Conservation (phyloP, 2,329 filamentous ascomycete species). For the Colletotrichum somersetense region DNA sequence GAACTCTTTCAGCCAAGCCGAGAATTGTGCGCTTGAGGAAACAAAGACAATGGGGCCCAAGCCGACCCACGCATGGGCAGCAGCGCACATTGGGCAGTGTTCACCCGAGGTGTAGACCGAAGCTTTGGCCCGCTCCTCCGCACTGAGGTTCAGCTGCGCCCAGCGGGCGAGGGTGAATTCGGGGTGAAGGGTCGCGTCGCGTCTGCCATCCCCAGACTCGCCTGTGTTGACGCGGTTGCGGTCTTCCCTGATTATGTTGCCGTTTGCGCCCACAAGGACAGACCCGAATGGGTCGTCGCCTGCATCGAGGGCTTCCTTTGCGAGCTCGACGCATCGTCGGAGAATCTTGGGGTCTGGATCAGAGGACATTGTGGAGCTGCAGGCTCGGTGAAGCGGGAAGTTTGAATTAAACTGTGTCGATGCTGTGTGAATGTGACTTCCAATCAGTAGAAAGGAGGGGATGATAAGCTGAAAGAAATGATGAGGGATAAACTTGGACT, state of each 20-base stretch:
- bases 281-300: conserved; percentile 55
- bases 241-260: conserved; percentile 49
- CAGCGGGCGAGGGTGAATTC: conserved; percentile 54
- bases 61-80: conserved; percentile 52
- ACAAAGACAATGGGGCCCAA: conserved; percentile 53
- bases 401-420: no score
- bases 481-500: conserved; percentile 9
- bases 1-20: conserved; percentile 48
- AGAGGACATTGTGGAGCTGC: conserved; percentile 33
- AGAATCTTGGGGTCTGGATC: conserved; percentile 36
- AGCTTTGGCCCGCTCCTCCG: conserved; percentile 54
- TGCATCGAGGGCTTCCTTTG: conserved; percentile 52
- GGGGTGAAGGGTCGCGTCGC: conserved; percentile 52
- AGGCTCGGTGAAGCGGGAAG: not conserved
- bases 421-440: not conserved
- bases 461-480: not conserved
- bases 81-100: conserved; percentile 55
- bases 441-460: not conserved
- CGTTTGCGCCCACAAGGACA: conserved; percentile 49
- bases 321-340: conserved; percentile 48
- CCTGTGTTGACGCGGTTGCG: conserved; percentile 53
- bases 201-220: conserved; percentile 43
- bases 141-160: conserved; percentile 52
- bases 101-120: conserved; percentile 55
- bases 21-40: conserved; percentile 48